Conservation (phyloP, 192 early-diverging fungal genomes). For the Coemansia sp. region DNA sequence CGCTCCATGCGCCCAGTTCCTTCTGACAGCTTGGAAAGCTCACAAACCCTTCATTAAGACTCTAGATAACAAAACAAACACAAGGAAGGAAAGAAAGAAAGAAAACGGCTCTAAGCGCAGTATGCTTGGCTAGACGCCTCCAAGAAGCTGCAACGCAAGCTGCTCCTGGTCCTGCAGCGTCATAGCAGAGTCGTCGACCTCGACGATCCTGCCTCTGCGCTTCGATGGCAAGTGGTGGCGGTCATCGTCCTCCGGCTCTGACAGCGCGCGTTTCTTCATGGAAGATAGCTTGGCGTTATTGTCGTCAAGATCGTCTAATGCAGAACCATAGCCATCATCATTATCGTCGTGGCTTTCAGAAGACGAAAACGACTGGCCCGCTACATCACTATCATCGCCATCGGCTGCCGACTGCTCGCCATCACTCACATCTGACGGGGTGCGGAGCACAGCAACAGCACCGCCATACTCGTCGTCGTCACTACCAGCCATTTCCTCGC, state of each 20-base stretch:
- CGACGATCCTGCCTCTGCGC: constrained; percentile 29
- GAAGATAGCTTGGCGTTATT: background rate
- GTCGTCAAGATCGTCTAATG: constrained; percentile 20
- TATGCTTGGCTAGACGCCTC: constrained; percentile 9
- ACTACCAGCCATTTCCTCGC: constrained; percentile 44
- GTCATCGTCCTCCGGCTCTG: constrained; percentile 18
- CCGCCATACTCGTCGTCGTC: constrained; percentile 25
- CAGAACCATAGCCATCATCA: constrained; percentile 29
- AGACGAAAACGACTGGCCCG: constrained; percentile 3
- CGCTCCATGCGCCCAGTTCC: no score
- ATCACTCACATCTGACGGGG: no score
- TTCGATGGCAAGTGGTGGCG: background rate
- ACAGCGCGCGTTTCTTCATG: background rate
- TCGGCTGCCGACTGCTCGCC: constrained; percentile 16
- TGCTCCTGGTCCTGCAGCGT: constrained; percentile 53
- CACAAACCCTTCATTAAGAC: no score
- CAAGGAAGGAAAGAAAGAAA: no score
- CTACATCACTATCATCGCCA: constrained; percentile 8
- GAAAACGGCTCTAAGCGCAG: background rate
- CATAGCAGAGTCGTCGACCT: constrained; percentile 44
- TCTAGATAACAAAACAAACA: background rate
- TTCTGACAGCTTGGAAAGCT: no score
- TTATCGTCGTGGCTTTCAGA: background rate
- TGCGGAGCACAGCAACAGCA: constrained; percentile 22
- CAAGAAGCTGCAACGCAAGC: constrained; percentile 50